phyloP scores from a whole-genome alignment of 129 eudicot genomes.

The Pittosporum tobira region DNA sequence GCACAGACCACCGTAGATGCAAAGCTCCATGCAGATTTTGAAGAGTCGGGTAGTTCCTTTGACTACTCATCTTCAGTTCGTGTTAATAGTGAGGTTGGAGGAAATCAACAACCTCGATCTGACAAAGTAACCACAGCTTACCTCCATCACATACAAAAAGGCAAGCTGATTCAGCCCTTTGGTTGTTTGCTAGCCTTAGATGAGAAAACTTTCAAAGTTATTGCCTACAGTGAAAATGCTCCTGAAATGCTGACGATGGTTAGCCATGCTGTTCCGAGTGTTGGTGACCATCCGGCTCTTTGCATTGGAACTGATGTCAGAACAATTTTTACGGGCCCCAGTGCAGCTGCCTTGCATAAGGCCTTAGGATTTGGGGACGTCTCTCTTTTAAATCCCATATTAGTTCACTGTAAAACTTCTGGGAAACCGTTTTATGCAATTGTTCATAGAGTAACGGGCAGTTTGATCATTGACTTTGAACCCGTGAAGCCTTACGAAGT shows the following conservation, averaged over 20 bases:
- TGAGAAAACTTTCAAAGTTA: slow-evolving; percentile 73
- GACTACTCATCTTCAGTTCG: too few species aligned
- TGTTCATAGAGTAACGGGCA: slow-evolving; percentile 76
- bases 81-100: neutral
- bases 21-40: slow-evolving; percentile 86
- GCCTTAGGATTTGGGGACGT: slow-evolving; percentile 87
- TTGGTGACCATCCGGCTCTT: slow-evolving; percentile 63
- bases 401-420: slow-evolving; percentile 84
- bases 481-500: slow-evolving; percentile 96
- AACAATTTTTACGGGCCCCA: slow-evolving; percentile 70
- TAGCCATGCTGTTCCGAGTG: slow-evolving; percentile 77
- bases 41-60: slow-evolving; percentile 54
- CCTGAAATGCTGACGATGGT: slow-evolving; percentile 93
- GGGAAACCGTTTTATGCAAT: slow-evolving; percentile 94
- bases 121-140: slow-evolving; percentile 50
- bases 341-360: slow-evolving; percentile 63
- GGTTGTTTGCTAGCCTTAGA: slow-evolving; percentile 87
- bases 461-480: slow-evolving; percentile 81
- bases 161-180: slow-evolving; percentile 74
- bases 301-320: slow-evolving; percentile 81
- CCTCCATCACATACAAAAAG: slow-evolving; percentile 81
- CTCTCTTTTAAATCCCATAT: slow-evolving; percentile 66
- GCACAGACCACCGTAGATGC: slow-evolving; percentile 86
- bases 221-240: slow-evolving; percentile 82
- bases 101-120: slow-evolving; percentile 24